These are phyloP conservation scores for Warburgia ugandensis DNA, from an alignment of 164 flowering plant species.

Conservation along the genomic window DNA sequence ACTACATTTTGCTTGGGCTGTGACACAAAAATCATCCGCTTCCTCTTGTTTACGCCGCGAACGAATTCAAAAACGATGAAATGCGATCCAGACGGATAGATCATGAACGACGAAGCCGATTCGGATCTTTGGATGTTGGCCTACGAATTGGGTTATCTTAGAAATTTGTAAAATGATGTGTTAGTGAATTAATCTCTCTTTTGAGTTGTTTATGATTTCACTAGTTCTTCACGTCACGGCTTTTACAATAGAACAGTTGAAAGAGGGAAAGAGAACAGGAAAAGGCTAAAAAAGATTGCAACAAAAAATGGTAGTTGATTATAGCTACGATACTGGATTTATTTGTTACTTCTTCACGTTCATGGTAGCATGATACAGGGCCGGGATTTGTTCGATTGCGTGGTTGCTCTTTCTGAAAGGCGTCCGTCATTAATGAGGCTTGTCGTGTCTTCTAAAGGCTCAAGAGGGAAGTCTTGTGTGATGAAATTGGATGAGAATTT, in stretches of 20 bases:
- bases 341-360: no score
- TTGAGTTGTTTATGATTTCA: not conserved
- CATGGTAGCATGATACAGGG: no score
- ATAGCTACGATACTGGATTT: no score
- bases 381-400: not conserved
- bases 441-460: not conserved
- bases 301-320: not conserved
- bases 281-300: not conserved
- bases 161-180: not conserved
- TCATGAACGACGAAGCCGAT: not conserved
- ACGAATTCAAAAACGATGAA: not conserved
- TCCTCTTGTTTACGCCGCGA: not conserved
- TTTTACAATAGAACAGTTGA: not conserved
- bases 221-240: not conserved
- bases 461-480: not conserved
- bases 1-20: slow-evolving; percentile 81
- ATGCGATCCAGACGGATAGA: no score
- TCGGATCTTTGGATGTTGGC: not conserved
- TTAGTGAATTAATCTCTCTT: slow-evolving; percentile 6
- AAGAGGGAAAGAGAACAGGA: not conserved
- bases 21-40: slow-evolving; percentile 14
- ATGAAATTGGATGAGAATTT: not conserved
- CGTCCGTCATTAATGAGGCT: not conserved
- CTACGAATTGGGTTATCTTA: not conserved
- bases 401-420: not conserved